Evolutionary conservation across 768 basidiomycete species (phyloP), one percentile per base, ranked within the genome.

Genomic region (Tricholomella constricta): DNA sequence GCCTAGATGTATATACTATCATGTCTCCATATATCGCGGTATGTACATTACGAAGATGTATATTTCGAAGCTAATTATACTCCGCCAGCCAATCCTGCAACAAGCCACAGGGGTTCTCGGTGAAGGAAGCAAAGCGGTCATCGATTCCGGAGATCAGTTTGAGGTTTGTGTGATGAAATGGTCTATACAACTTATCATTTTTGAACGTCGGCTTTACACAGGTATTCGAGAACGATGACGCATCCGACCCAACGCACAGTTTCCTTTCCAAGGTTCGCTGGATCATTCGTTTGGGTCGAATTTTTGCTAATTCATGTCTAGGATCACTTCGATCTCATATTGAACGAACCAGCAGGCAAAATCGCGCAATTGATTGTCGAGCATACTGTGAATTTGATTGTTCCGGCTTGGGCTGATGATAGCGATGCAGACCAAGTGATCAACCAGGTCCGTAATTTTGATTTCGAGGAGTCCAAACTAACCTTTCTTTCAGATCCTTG

Each of bases 291-390:
- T n/a, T n/a, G n/a, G n/a, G n/a, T n/a, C 7, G 45, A 19, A 27
- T 37, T 37, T 15, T 20, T 10, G 48, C 31, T 34, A 51, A 46
- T 52, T 37, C 34, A 9, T 32, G 31, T 32, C 31, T 32, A 86
- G 83, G 87, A 88, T 63, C 86, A 89, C 67, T 88, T 89, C 61
- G 80, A 74, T 6, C 77, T 87, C 37, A 84, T 88, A 47, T 72
- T 88, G 46, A 89, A 89, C 64, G 85, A 88, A 61, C 86, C 88
- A 0, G 88, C 88, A 10, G 87, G 88, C 3, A 84, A 86, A 63
- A 82, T 89, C 45, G 88, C 87, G 7, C 77, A 81, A 61, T 66
- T 86, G 23, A 78, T 91, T 12, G 86, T 88, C 11, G 78, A 82
- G 59, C 68, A 89, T 63, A 69, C 73, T 11, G 84, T 86, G 48